Evolutionary conservation across 2,329 filamentous ascomycete species (phyloP).

Genomic region (Aspergillus fischeri): DNA sequence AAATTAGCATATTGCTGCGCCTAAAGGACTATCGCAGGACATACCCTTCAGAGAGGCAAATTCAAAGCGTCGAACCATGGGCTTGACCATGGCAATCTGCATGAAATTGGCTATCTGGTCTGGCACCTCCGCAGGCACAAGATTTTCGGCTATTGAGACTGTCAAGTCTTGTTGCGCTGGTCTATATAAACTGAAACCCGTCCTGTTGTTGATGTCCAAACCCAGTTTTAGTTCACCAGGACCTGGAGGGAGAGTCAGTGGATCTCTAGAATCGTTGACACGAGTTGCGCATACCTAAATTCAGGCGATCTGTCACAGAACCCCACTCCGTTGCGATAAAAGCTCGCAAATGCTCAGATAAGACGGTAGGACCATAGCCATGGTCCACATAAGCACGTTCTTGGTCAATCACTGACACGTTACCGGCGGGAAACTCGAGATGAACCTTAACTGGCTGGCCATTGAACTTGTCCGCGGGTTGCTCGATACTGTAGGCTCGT

Average conservation of each 20-base stretch:
- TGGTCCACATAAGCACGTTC: slow-evolving; percentile 54
- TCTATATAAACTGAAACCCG: slow-evolving; percentile 63
- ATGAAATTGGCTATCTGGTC: slow-evolving; percentile 63
- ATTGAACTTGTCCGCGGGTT: slow-evolving; percentile 35
- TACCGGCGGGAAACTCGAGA: slow-evolving; percentile 35
- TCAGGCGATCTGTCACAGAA: slow-evolving; percentile 77
- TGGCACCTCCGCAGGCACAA: slow-evolving; percentile 58
- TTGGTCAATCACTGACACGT: slow-evolving; percentile 62
- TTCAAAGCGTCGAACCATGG: slow-evolving; percentile 68
- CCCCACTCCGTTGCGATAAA: slow-evolving; percentile 72
- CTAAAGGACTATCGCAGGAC: neutral
- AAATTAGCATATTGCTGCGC: slow-evolving; percentile 9
- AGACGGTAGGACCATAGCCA: slow-evolving; percentile 62
- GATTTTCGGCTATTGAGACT: slow-evolving; percentile 66
- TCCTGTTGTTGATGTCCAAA: slow-evolving; percentile 59
- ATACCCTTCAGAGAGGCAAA: slow-evolving; percentile 55
- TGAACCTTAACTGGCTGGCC: slow-evolving; percentile 28
- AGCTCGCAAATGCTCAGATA: slow-evolving; percentile 72
- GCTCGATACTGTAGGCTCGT: slow-evolving; percentile 60
- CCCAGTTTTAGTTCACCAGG: slow-evolving; percentile 68
- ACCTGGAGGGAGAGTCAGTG: slow-evolving; percentile 33
- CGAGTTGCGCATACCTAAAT: slow-evolving; percentile 52
- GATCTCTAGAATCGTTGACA: neutral
- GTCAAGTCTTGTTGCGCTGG: slow-evolving; percentile 74
- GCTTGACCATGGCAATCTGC: slow-evolving; percentile 51